Evolutionary conservation across 192 early-diverging fungal genomes (phyloP).

Genomic region (Globomyces pollinis-pini): DNA sequence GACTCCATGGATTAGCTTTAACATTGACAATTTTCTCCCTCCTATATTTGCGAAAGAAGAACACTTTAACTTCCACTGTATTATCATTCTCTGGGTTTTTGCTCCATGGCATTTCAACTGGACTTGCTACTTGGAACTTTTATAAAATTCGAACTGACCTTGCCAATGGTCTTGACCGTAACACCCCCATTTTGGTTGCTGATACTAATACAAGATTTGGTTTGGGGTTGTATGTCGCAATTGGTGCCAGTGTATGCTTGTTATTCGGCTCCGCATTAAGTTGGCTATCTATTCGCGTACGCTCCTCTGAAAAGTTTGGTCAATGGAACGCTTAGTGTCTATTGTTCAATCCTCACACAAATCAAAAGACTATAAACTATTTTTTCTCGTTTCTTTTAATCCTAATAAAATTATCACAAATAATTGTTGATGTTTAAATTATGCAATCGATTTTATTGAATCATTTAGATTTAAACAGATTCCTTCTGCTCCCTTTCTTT

Average conservation of each 20-base stretch:
- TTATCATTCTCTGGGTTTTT: background rate
- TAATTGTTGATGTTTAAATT: too few relatives aligned
- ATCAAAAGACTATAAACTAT: too few relatives aligned
- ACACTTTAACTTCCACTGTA: background rate
- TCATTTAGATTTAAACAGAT: too few relatives aligned
- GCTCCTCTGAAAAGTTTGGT: background rate
- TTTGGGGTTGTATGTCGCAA: background rate
- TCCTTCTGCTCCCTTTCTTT: too few relatives aligned
- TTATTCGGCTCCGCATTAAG: background rate
- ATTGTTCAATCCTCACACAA: too few relatives aligned
- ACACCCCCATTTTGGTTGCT: background rate
- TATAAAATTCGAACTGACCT: background rate
- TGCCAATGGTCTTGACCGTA: background rate
- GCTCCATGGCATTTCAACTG: background rate
- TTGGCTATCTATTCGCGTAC: background rate
- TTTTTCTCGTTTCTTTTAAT: too few relatives aligned
- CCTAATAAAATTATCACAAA: too few relatives aligned
- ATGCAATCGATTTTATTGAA: too few relatives aligned
- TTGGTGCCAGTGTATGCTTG: background rate
- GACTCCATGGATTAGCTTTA: constrained; percentile 1
- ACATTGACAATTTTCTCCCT: background rate
- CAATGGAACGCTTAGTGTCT: background rate
- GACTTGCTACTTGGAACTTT: background rate
- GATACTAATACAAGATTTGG: background rate
- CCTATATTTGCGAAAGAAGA: background rate